A percentile compares a stretch with the other conserved stretches of the same genome.
These are phyloP conservation scores for Allium fistulosum DNA, from an alignment of 106 monocot genomes.

Conservation along the genomic window DNA sequence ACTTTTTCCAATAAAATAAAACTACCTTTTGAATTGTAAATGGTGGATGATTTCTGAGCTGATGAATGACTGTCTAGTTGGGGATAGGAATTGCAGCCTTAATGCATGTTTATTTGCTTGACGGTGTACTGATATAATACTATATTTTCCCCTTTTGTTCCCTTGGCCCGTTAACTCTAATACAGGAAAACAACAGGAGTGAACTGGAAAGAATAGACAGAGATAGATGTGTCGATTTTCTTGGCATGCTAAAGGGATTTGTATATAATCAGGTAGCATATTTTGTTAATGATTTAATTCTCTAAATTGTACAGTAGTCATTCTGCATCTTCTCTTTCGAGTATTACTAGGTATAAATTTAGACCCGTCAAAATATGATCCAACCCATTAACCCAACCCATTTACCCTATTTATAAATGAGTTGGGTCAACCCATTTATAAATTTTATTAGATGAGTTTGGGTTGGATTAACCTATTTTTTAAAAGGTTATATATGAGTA, in stretches of 20 bases:
- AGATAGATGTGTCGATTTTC: conserved; percentile 55
- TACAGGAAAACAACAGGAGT: conserved; percentile 61
- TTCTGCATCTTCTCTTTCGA: too few relatives aligned
- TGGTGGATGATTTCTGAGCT: not conserved
- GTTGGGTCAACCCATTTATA: too few relatives aligned
- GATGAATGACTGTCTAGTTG: not conserved
- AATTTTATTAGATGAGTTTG: too few relatives aligned
- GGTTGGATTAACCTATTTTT: too few relatives aligned
- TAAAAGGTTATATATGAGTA: too few relatives aligned
- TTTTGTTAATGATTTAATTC: too few relatives aligned
- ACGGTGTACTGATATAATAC: not conserved
- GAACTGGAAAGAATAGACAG: conserved; percentile 62
- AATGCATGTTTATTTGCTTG: not conserved
- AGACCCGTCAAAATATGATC: too few relatives aligned
- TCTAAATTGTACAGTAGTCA: too few relatives aligned
- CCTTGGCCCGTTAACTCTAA: not conserved
- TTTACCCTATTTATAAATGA: too few relatives aligned
- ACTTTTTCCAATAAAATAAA: not conserved
- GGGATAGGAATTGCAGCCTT: not conserved
- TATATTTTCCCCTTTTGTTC: not conserved
- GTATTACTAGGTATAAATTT: too few relatives aligned
- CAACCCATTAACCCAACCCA: too few relatives aligned
- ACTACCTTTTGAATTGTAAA: not conserved
- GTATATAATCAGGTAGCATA: conserved; percentile 50
- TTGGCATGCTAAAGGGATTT: conserved; percentile 60